Base-by-base conservation (phyloP, 192 early-diverging fungal species). In the Coemansia sp. region DNA sequence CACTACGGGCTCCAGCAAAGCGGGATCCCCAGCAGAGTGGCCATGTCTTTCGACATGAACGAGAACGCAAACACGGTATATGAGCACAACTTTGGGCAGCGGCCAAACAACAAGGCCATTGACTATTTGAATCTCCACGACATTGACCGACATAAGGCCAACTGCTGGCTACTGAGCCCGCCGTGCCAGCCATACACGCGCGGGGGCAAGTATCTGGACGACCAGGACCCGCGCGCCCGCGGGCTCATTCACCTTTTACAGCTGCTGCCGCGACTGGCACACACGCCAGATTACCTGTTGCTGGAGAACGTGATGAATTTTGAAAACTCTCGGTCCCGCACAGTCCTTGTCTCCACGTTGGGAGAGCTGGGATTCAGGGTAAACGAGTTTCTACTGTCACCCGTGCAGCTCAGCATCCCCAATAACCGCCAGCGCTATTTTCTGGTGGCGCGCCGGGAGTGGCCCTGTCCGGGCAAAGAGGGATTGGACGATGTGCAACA, bases 141-240 rank as follows among this genome's bases (percentile, higher is more conserved):
- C 42, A 72, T 78, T 15, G 75, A 78, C 32, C 84, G 74, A 72
- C 83, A 87, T 61, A 62, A 84, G 9, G 89, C 90, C 1, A 83
- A 90, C 65, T 88, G 87, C 48, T 95, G 95, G 95, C 79, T 98
- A 8, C 80, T 95, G 48, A 91, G 89, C 56, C 95, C 95, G 24
- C 95, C 95, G 0, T 98, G 95, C 58, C 95, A 97, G 81, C 84
- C 86, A 1, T 89, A 90, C 56, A 91, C 89, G 0, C 79, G 83
- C 11, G 91, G 88, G 18, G 93, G 94, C 17, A 93, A 92, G 44
- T 54, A 79, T 41, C 68, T 90, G 58, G 92, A 95, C 58, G 82
- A 86, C 63, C 62, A 72, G 22, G 75, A 78, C 33, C 55, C 62
- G 4, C 69, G 75, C 0, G 75, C 75, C 0, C 61, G 75, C 24